A percentile compares a stretch with the other conserved stretches of the same genome.
phyloP scores from a whole-genome alignment of 2,329 filamentous ascomycete species.

The Myotisia sp. region DNA sequence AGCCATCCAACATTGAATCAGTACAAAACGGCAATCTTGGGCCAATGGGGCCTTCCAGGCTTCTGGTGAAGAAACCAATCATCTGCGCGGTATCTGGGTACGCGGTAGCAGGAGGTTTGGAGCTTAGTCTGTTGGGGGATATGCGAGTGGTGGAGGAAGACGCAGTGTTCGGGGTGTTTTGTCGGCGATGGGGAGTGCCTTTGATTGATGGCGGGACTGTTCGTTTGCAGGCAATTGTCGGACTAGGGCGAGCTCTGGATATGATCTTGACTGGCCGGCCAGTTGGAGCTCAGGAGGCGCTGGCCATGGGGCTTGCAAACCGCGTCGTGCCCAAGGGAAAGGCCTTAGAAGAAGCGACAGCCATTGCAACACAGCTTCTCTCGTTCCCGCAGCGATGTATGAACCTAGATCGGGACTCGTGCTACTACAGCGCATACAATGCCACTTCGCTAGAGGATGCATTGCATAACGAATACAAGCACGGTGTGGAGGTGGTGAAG shows the following conservation, averaged over 20 bases:
- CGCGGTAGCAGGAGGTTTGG: conserved; percentile 41
- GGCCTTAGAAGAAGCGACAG: conserved; percentile 35
- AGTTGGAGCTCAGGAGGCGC: conserved; percentile 36
- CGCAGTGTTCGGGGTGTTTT: conserved; percentile 42
- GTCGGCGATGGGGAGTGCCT: conserved; percentile 39
- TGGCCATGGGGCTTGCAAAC: conserved; percentile 39
- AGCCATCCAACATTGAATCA: conserved; percentile 10
- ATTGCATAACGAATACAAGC: conserved; percentile 33
- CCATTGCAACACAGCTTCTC: conserved; percentile 34
- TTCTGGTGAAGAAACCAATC: conserved; percentile 38
- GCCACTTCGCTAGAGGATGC: conserved; percentile 38
- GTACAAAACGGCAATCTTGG: conserved; percentile 27
- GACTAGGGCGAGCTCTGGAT: conserved; percentile 40
- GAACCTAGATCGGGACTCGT: conserved; percentile 35
- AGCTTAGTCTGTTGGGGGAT: conserved; percentile 39
- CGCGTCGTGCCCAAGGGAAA: conserved; percentile 38
- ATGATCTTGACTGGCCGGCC: conserved; percentile 42
- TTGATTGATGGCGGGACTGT: conserved; percentile 41
- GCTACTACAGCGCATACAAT: conserved; percentile 38
- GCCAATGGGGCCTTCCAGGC: conserved; percentile 39
- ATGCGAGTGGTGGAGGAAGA: conserved; percentile 40
- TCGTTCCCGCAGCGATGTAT: conserved; percentile 40
- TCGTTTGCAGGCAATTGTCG: conserved; percentile 37
- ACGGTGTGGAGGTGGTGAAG: no score
- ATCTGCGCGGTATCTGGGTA: conserved; percentile 38